Base-by-base conservation (phyloP, 306 rosid genomes). In the Medicago ruthenica region DNA sequence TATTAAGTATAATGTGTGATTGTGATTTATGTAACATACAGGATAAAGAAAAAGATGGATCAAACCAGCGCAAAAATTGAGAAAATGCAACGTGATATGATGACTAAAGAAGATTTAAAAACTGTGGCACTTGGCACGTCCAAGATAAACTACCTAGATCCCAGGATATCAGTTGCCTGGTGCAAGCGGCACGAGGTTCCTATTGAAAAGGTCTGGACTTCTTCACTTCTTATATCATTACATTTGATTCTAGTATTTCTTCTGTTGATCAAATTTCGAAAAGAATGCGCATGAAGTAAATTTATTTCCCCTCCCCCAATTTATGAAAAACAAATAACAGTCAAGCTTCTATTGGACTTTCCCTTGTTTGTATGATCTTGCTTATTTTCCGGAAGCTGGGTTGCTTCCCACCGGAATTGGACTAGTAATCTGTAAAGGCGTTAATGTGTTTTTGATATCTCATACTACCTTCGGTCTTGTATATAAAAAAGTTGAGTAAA, bases 171-270 rank as follows among this genome's bases (percentile, higher is more conserved):
- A 0, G 99, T 95, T 58, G 97, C 99, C 31, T 95, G 99, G 99
- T 95, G 99, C 89, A 95, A 95, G 83, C 91, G 99, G 78, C 97
- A 92, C 24, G 99, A 92, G 76, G 99, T 95, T 81, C 99, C 97
- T 8, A 89, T 92, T 41, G 99, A 95, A 86, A 95, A 95, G 97
- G 99, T 95, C 51, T 40, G 39, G 44, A 13, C 70, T 74, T 78
- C 62, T 67, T 65, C 34, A 24, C 51, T 68, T 58, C 36, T 78
- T 22, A 18, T 16, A 18, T 9, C 48, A 81, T 48, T 10, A 70
- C 62, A 63, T 22, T 16, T 16, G 13, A 39, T 16, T 39, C 31
- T 17, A 39, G 22, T 64, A 39, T 64, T 64, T 50, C 4, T 81
- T 27, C 48, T 73, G 4, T 58, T 45, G 27, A 18, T 41, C 6